Base-by-base conservation (phyloP, 2,329 filamentous ascomycete species). In the Venturiaceae sp. region DNA sequence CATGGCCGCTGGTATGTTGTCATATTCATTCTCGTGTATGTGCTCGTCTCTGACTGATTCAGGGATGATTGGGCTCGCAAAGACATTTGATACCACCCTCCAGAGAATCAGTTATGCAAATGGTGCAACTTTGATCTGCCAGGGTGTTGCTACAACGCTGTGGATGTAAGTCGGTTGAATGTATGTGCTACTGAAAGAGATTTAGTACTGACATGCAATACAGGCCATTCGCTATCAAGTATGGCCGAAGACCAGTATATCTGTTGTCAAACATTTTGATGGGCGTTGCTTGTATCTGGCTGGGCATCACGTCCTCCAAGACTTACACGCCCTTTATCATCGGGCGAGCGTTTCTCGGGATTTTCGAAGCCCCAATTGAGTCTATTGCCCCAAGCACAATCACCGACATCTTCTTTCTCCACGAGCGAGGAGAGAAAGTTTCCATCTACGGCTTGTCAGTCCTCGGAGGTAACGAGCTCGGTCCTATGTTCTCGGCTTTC, bases 391-490 rank as follows among this genome's bases (percentile, higher is more conserved):
- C 62, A 65, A 63, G 55, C 61, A 55, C 19, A 64, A 65, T 74
- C 9, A 73, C 72, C 55, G 64, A 67, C 56, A 33, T 68, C 36
- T 70, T 64, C 54, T 69, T 67, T 47, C 41, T 66, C 26, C 68
- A 74, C 58, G 69, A 74, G 59, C 64, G 68, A 47, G 69, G 67
- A 4, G 64, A 62, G 16, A 70, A 72, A 56, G 70, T 73, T 67
- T 65, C 68, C 8, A 64, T 70, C 33, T 76, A 75, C 67, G 70
- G 72, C 16, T 70, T 68, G 36, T 69, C 71, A 16, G 74, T 76
- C 21, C 65, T 71, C 19, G 70, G 73, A 3, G 74, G 71, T 7
- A 73, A 74, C 59, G 72, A 70, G 1, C 60, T 75, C 19, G 71
- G 72, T 0, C 71, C 71, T 6, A 56, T 74, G 21, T 69, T 74